Percentiles rank a stretch among this genome's conserved stretches.
phyloP scores from a whole-genome alignment of 805 yeast species.

The Candida arabinofermentans region DNA sequence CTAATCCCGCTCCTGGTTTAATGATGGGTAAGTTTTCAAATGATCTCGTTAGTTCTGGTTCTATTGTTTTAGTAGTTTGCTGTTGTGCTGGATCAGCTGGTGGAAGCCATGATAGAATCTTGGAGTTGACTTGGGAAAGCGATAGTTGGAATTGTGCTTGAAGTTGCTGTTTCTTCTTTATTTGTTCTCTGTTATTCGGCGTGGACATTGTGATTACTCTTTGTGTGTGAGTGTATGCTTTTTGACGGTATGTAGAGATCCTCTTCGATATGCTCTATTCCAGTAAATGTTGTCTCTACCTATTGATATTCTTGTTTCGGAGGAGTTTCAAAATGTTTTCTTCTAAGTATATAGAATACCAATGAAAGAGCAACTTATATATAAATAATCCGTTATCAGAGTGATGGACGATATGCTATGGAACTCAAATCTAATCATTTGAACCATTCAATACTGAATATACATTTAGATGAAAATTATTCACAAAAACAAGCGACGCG shows the following conservation, averaged over 20 bases:
- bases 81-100: not conserved
- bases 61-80: not conserved
- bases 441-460: too few species aligned
- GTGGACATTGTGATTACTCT: conserved; percentile 12
- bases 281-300: too few species aligned
- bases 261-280: not conserved
- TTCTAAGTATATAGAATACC: too few species aligned
- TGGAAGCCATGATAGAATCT: conserved; percentile 38
- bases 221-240: not conserved
- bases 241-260: too few species aligned
- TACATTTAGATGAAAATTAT: too few species aligned
- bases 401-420: too few species aligned
- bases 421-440: too few species aligned
- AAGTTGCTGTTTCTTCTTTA: conserved; percentile 42
- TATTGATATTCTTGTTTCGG: too few species aligned
- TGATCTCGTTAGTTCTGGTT: not conserved
- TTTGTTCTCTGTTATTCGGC: conserved; percentile 34
- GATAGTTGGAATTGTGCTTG: conserved; percentile 45
- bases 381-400: too few species aligned
- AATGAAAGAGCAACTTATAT: too few species aligned
- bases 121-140: conserved; percentile 33
- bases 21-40: conserved; percentile 23
- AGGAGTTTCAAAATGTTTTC: too few species aligned
- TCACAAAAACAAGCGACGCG: too few species aligned
- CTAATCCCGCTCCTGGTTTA: conserved; percentile 29